phyloP scores from a whole-genome alignment of 805 yeast species.

The Ogataea dorogensis region DNA sequence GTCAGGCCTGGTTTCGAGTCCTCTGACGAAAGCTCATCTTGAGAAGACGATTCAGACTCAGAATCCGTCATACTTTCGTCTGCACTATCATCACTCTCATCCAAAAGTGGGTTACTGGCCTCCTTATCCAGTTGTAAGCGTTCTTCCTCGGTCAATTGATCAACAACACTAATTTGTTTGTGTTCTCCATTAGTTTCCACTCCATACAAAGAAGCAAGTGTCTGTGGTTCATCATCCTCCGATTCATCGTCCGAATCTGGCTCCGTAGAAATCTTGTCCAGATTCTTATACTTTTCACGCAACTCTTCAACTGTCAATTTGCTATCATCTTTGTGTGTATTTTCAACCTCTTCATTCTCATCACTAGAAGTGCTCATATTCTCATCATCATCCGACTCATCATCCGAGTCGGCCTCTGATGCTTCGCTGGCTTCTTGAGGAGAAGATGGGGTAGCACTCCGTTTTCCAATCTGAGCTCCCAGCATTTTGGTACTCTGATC shows the following conservation, averaged over 20 bases:
- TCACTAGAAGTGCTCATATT: constrained; percentile 20
- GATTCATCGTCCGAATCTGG: constrained; percentile 23
- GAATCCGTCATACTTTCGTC: constrained; percentile 23
- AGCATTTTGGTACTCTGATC: constrained; percentile 88
- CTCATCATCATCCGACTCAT: constrained; percentile 18
- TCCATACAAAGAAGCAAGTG: constrained; percentile 37
- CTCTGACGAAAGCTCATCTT: constrained; percentile 16
- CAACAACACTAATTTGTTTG: constrained; percentile 21
- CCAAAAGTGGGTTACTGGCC: constrained; percentile 23
- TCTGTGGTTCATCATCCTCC: constrained; percentile 16
- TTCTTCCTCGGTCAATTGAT: constrained; percentile 29
- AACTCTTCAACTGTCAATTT: constrained; percentile 55
- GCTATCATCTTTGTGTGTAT: constrained; percentile 40
- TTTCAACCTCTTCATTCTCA: constrained; percentile 24
- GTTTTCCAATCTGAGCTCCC: constrained; percentile 72
- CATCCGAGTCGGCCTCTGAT: constrained; percentile 18
- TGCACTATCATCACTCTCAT: constrained; percentile 19
- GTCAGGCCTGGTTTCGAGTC: constrained; percentile 32
- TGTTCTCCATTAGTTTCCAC: constrained; percentile 10
- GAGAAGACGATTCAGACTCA: constrained; percentile 20
- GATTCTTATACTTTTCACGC: constrained; percentile 50
- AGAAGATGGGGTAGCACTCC: constrained; percentile 29
- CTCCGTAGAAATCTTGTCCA: constrained; percentile 29
- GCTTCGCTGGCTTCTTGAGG: constrained; percentile 19
- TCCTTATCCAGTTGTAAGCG: constrained; percentile 18